These are phyloP conservation scores for Debaryomyces prosopidis DNA, from an alignment of 805 yeast genomes.

Conservation along the genomic window DNA sequence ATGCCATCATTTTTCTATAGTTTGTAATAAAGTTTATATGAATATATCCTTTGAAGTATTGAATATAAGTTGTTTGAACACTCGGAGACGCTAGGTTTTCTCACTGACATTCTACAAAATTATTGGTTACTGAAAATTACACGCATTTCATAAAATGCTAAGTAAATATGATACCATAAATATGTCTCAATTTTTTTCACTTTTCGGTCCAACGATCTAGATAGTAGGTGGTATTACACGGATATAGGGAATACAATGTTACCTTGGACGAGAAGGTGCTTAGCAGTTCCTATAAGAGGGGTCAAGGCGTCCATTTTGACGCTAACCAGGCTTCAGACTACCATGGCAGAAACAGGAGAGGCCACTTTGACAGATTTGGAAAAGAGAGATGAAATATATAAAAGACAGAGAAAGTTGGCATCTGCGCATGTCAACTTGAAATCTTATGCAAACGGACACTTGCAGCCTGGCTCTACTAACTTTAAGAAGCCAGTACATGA, in stretches of 20 bases:
- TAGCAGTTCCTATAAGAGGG: conserved; percentile 5
- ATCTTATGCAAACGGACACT: conserved; percentile 65
- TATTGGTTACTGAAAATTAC: conserved; percentile 12
- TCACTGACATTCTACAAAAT: conserved; percentile 5
- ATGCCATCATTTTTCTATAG: conserved; percentile 44
- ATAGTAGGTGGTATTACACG: conserved; percentile 1
- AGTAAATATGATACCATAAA: conserved; percentile 6
- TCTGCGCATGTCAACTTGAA: conserved; percentile 72
- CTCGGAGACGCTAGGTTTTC: conserved; percentile 1
- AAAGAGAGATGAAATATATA: conserved; percentile 69
- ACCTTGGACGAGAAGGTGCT: conserved; percentile 10
- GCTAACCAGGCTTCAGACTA: conserved; percentile 11
- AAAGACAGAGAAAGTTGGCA: conserved; percentile 71
- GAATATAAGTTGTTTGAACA: conserved; percentile 4
- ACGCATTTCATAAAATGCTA: neutral
- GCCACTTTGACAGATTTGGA: conserved; percentile 71
- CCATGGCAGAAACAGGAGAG: conserved; percentile 13
- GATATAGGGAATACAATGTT: conserved; percentile 6
- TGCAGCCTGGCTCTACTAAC: conserved; percentile 88
- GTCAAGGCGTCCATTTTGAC: neutral
- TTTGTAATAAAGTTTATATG: neutral
- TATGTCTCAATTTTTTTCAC: conserved; percentile 1
- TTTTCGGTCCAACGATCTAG: conserved; percentile 5
- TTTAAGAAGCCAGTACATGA: conserved; percentile 84
- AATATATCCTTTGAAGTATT: neutral